A percentile compares a stretch with the other conserved stretches of the same genome.
Conservation (phyloP, 2,329 filamentous ascomycete species). For the Hypoxylon sp. region DNA sequence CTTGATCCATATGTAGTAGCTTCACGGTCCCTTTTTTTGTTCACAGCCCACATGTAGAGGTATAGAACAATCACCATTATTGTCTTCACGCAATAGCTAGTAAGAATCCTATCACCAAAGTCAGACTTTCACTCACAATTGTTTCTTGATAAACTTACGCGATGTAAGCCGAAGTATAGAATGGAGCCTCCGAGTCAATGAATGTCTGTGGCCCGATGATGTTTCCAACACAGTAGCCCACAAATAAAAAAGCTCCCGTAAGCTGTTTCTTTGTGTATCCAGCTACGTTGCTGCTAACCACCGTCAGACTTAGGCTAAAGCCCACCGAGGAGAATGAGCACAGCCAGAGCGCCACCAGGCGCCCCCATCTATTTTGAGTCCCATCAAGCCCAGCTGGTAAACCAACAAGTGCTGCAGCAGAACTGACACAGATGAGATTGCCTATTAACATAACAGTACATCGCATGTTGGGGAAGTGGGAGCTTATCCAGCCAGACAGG, state of each 20-base stretch:
- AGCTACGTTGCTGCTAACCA: constrained; percentile 55
- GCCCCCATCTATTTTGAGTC: constrained; percentile 67
- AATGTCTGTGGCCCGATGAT: constrained; percentile 55
- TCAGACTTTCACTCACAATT: constrained; percentile 9
- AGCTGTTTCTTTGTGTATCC: constrained; percentile 56
- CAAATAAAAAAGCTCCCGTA: constrained; percentile 54
- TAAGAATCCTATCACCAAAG: constrained; percentile 62
- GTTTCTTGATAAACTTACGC: constrained; percentile 54
- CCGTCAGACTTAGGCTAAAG: constrained; percentile 55
- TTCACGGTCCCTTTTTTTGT: constrained; percentile 67
- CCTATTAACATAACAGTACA: constrained; percentile 69
- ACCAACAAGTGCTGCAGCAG: constrained; percentile 66
- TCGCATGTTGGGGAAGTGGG: constrained; percentile 63
- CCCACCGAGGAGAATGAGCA: constrained; percentile 54
- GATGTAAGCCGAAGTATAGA: constrained; percentile 65
- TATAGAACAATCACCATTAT: constrained; percentile 65
- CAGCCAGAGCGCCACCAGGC: constrained; percentile 71
- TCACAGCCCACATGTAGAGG: constrained; percentile 68
- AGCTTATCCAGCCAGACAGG: constrained; percentile 66
- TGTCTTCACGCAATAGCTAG: constrained; percentile 69
- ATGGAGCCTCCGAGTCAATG: constrained; percentile 62
- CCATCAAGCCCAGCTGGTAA: constrained; percentile 57
- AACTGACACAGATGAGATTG: constrained; percentile 69
- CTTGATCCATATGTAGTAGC: constrained; percentile 51
- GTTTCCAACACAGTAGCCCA: constrained; percentile 53